Evolutionary conservation across 495 filamentous ascomycete genomes (phyloP).

Genomic region (Daldinia loculata): DNA sequence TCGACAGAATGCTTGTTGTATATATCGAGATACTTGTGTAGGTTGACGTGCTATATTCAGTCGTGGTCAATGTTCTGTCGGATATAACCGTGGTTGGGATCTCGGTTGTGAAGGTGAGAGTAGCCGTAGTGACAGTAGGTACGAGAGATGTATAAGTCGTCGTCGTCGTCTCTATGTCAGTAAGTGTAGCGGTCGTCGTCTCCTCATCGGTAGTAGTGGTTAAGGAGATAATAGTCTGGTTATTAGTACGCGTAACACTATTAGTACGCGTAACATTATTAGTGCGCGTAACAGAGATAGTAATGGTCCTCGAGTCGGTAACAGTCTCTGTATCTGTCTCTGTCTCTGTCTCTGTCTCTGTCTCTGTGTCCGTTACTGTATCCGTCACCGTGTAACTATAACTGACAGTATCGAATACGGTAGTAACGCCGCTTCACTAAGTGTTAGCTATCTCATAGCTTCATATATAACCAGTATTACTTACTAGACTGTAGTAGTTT

Average conservation of each 20-base stretch:
- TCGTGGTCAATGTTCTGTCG: slow-evolving; percentile 39
- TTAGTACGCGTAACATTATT: no score
- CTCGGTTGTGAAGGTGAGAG: slow-evolving; percentile 36
- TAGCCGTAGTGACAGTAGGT: slow-evolving; percentile 40
- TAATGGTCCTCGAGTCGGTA: slow-evolving; percentile 5
- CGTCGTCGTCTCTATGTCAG: slow-evolving; percentile 12
- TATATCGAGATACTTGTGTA: slow-evolving; percentile 36
- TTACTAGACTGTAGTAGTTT: slow-evolving; percentile 41
- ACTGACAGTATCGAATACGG: slow-evolving; percentile 28
- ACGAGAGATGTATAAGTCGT: slow-evolving; percentile 45
- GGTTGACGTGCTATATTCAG: slow-evolving; percentile 40
- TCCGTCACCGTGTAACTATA: background rate
- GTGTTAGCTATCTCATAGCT: slow-evolving; percentile 23
- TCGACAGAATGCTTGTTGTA: slow-evolving; percentile 38
- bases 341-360: background rate
- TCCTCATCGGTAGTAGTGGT: slow-evolving; percentile 18
- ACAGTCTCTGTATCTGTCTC: background rate
- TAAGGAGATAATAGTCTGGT: slow-evolving; percentile 21
- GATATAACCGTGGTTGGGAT: slow-evolving; percentile 48
- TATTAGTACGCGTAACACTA: slow-evolving; percentile 7
- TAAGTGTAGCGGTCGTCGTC: slow-evolving; percentile 28
- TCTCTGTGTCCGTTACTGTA: background rate
- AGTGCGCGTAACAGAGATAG: slow-evolving; percentile 4
- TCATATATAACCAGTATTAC: background rate
- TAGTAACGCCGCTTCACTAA: slow-evolving; percentile 22